phyloP scores from a whole-genome alignment of 805 yeast species.

The Yarrowia sp. region DNA sequence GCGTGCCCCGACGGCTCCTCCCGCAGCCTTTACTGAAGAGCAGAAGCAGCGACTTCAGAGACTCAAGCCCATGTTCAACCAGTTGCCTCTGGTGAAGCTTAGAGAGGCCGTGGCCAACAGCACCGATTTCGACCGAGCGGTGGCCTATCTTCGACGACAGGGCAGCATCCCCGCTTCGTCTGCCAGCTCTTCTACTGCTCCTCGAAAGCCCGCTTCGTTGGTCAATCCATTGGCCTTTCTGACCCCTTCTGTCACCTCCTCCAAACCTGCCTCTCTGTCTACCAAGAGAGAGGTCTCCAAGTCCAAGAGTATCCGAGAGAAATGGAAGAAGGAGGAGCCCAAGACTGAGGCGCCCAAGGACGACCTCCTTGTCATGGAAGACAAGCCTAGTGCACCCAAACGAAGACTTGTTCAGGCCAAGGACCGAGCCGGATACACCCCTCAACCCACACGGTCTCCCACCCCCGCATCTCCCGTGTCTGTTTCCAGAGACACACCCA shows the following conservation, averaged over 20 bases:
- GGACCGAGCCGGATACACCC: conserved; percentile 19
- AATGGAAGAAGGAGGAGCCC: conserved; percentile 15
- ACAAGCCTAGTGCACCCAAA: conserved; percentile 30
- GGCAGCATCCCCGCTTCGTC: conserved; percentile 13
- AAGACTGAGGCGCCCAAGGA: conserved; percentile 6
- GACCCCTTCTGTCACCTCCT: conserved; percentile 5
- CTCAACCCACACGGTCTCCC: conserved; percentile 8
- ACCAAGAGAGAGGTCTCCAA: conserved; percentile 35
- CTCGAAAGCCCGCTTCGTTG: neutral
- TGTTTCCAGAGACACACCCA: neutral
- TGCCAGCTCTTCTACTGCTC: neutral
- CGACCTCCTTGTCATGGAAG: conserved; percentile 23
- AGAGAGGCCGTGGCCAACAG: conserved; percentile 33
- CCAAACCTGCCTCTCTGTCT: conserved; percentile 12
- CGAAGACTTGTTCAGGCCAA: conserved; percentile 34
- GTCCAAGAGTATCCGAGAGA: conserved; percentile 34
- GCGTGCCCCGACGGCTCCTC: neutral
- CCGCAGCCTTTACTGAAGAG: conserved; percentile 10
- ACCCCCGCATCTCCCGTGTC: conserved; percentile 3
- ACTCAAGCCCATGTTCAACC: conserved; percentile 37
- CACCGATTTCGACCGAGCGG: conserved; percentile 28
- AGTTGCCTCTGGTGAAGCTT: conserved; percentile 31
- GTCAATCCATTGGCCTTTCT: conserved; percentile 31
- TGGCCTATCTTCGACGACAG: conserved; percentile 29
- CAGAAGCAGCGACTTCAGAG: conserved; percentile 32